phyloP scores from a whole-genome alignment of 2,329 filamentous ascomycete species.

The Emericellopsis atlantica region DNA sequence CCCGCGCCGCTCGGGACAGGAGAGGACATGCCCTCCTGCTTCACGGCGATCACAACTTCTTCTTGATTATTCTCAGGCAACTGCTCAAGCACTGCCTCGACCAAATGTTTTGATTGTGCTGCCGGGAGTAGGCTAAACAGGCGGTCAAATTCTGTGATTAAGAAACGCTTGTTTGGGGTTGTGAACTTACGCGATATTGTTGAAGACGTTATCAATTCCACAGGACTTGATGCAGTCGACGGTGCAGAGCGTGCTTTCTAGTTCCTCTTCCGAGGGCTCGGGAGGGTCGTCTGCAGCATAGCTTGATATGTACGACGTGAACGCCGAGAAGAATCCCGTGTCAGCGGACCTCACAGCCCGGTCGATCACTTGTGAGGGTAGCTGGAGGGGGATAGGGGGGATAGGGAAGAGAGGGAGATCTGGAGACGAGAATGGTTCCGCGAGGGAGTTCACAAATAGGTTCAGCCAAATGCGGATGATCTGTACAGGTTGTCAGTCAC shows the following conservation, averaged over 20 bases:
- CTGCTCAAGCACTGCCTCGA: slow-evolving; percentile 65
- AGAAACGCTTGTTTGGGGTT: too few species aligned
- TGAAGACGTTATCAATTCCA: slow-evolving; percentile 68
- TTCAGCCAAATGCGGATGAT: slow-evolving; percentile 89
- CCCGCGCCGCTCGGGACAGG: slow-evolving; percentile 42
- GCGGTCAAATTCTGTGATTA: too few species aligned
- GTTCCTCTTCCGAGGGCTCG: slow-evolving; percentile 91
- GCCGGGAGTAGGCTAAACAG: slow-evolving; percentile 22
- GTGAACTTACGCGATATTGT: slow-evolving; percentile 60
- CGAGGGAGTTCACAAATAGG: slow-evolving; percentile 88
- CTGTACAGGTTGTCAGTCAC: slow-evolving; percentile 33
- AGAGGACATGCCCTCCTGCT: slow-evolving; percentile 62
- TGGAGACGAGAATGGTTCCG: slow-evolving; percentile 63
- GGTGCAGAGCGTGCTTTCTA: slow-evolving; percentile 89
- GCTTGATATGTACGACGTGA: slow-evolving; percentile 95
- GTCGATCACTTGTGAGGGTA: slow-evolving; percentile 85
- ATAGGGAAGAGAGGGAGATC: slow-evolving; percentile 55
- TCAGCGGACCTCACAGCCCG: slow-evolving; percentile 68
- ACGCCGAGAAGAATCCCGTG: slow-evolving; percentile 79
- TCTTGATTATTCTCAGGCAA: slow-evolving; percentile 73
- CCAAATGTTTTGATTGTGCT: slow-evolving; percentile 17
- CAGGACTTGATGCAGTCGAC: slow-evolving; percentile 92
- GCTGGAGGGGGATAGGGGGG: slow-evolving; percentile 76
- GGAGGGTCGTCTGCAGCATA: slow-evolving; percentile 97
- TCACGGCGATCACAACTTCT: slow-evolving; percentile 68